phyloP scores from a whole-genome alignment of 139 green algal species.

The Nannochloris sp. region DNA sequence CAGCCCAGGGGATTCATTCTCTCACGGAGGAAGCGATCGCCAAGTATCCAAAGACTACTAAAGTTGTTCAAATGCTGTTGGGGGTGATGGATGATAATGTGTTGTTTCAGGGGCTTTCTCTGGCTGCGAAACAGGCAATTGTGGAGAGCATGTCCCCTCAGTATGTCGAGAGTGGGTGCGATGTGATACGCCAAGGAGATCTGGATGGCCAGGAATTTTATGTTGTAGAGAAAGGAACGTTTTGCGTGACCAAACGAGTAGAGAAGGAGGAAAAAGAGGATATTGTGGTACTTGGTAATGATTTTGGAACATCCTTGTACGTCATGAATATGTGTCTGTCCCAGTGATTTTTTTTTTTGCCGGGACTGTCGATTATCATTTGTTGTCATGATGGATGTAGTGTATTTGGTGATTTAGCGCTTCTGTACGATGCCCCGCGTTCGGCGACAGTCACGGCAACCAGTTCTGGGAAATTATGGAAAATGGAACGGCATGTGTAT shows the following conservation, averaged over 20 bases:
- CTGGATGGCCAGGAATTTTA: conserved; percentile 49
- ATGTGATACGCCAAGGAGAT: conserved; percentile 68
- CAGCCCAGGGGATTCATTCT: conserved; percentile 32
- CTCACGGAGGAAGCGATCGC: conserved; percentile 28
- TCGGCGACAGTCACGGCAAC: conserved; percentile 73
- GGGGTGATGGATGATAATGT: conserved; percentile 54
- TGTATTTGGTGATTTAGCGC: conserved; percentile 85
- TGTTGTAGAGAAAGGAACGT: conserved; percentile 46
- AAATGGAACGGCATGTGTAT: conserved; percentile 78
- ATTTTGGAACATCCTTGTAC: not conserved
- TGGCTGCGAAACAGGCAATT: conserved; percentile 54
- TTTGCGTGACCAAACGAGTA: conserved; percentile 31
- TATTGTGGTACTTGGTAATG: not conserved
- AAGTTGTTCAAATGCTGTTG: conserved; percentile 8
- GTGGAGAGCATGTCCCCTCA: conserved; percentile 61
- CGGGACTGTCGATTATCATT: not conserved
- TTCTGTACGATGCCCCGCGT: conserved; percentile 81
- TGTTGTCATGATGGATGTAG: conserved; percentile 13
- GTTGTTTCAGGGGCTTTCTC: conserved; percentile 62
- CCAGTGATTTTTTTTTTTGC: no score
- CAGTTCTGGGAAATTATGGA: conserved; percentile 53
- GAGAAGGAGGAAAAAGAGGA: not conserved
- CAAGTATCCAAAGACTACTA: conserved; percentile 29
- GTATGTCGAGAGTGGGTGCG: conserved; percentile 30
- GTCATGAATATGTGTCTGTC: not conserved